phyloP scores from a whole-genome alignment of 2,329 filamentous ascomycete genomes.

The Penicillium frequentans region DNA sequence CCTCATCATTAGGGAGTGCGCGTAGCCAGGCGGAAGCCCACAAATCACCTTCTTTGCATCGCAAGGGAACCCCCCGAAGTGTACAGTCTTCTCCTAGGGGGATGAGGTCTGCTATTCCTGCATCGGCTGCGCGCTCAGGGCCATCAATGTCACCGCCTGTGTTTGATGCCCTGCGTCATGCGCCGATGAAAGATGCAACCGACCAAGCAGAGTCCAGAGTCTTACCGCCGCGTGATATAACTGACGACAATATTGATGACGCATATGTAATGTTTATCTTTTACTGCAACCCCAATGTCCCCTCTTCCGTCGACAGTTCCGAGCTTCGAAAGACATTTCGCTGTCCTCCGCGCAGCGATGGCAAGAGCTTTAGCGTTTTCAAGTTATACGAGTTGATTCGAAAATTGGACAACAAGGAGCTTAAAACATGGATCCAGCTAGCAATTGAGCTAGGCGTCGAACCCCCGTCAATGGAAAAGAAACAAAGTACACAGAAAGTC shows the following conservation, averaged over 20 bases:
- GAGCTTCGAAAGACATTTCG: slow-evolving; percentile 75
- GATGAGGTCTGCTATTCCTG: slow-evolving; percentile 29
- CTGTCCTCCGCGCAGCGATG: slow-evolving; percentile 79
- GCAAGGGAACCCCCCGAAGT: slow-evolving; percentile 39
- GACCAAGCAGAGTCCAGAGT: slow-evolving; percentile 49
- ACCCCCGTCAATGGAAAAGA: slow-evolving; percentile 75
- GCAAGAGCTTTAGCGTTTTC: slow-evolving; percentile 80
- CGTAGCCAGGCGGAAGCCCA: slow-evolving; percentile 32
- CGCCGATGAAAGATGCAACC: slow-evolving; percentile 30
- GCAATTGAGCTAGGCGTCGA: slow-evolving; percentile 87
- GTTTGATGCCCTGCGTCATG: slow-evolving; percentile 32
- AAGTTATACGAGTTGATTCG: slow-evolving; percentile 74
- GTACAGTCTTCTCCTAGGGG: slow-evolving; percentile 40
- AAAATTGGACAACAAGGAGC: slow-evolving; percentile 75
- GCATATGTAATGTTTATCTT: slow-evolving; percentile 83
- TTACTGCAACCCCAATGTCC: slow-evolving; percentile 83
- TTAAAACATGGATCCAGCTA: slow-evolving; percentile 90
- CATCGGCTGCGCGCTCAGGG: slow-evolving; percentile 31
- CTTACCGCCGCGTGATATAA: slow-evolving; percentile 68
- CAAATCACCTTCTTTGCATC: slow-evolving; percentile 38
- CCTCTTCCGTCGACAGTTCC: slow-evolving; percentile 66
- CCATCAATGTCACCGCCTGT: slow-evolving; percentile 44
- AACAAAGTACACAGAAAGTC: slow-evolving; percentile 88
- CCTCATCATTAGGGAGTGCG: slow-evolving; percentile 37
- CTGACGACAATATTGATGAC: slow-evolving; percentile 71